These are phyloP conservation scores for Hericium alpestre DNA, from an alignment of 768 basidiomycete species.

Conservation along the genomic window DNA sequence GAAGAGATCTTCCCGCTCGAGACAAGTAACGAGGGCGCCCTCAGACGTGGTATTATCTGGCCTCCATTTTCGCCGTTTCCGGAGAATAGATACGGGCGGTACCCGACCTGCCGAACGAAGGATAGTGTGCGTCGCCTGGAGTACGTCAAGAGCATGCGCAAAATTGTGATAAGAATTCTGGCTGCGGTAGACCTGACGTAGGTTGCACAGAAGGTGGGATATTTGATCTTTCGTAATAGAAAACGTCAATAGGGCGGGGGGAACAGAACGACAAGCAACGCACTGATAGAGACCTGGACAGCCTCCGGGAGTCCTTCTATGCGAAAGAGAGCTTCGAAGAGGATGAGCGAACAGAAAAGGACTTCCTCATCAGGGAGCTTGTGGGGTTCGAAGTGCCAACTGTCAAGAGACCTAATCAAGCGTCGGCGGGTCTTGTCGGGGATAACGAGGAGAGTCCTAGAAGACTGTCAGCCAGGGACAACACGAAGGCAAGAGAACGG, in stretches of 20 bases:
- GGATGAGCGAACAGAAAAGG: slow-evolving; percentile 65
- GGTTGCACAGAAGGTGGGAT: slow-evolving; percentile 68
- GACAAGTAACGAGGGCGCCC: slow-evolving; percentile 19
- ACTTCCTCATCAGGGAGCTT: slow-evolving; percentile 74
- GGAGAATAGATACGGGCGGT: slow-evolving; percentile 61
- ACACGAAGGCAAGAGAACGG: background rate
- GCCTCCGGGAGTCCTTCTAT: slow-evolving; percentile 63
- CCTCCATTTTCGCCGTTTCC: slow-evolving; percentile 25
- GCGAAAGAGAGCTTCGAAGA: slow-evolving; percentile 79
- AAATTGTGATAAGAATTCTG: slow-evolving; percentile 98
- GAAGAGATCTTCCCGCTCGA: slow-evolving; percentile 67
- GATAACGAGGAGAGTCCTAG: slow-evolving; percentile 18
- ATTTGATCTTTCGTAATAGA: slow-evolving; percentile 46
- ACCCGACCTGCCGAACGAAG: slow-evolving; percentile 70
- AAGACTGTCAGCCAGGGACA: background rate
- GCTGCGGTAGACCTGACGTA: slow-evolving; percentile 84
- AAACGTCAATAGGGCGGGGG: background rate
- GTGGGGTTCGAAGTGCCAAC: slow-evolving; percentile 90
- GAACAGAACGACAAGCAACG: slow-evolving; percentile 19
- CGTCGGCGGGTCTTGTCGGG: slow-evolving; percentile 41
- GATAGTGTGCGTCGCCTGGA: slow-evolving; percentile 87
- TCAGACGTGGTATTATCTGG: slow-evolving; percentile 24
- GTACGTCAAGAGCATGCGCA: slow-evolving; percentile 90
- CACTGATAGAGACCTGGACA: slow-evolving; percentile 48
- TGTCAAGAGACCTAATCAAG: slow-evolving; percentile 58